Base-by-base conservation (phyloP, 148 eudicot genomes). In the Spergularia marina region DNA sequence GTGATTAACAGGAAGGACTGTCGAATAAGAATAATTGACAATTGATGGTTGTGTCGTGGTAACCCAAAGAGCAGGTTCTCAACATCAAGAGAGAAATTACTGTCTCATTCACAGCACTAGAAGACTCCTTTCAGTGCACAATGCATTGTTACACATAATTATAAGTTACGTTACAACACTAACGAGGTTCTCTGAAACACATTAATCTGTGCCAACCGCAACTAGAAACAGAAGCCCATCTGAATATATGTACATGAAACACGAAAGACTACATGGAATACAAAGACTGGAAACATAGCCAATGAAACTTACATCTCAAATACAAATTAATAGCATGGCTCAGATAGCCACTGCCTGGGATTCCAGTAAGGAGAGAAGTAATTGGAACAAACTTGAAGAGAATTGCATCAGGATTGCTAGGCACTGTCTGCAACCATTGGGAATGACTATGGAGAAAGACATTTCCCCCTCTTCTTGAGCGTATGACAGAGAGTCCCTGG, bases 241-340 rank as follows among this genome's bases (percentile, higher is more conserved):
- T 41, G 49, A 63, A 11, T 41, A 11, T 41, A 23, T 17, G 17
- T n/a, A 21, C 25, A 57, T 8, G 49, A 25, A 52, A 25, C 30
- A 74, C 4, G 2, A 12, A 41, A 41, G 44, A 41, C 44, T 41
- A 2, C 25, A 23, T 23, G 25, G 25, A 41, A 41, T 4, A 54
- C 25, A 7, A 55, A 1, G 53, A 66, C 2, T 1, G 40, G 2
- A 34, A 51, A 74, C 53, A n/a, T 18, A 74, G 25, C 40, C 74
- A 59, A 36, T 54, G 51, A 74, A 53, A 81, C 97, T 86, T 87
- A 94, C 98, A 91, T 77, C 98, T 87, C 11, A 94, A 85, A 66
- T 94, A 94, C 84, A 94, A 85, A 83, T 94, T 94, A 74, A 94
- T 94, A 14, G 98, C 98, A 74, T 94, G 98, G 77, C 98, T 94